Conservation (phyloP, 176 grass and related monocot genomes). For the Eragrostis nindensis region DNA sequence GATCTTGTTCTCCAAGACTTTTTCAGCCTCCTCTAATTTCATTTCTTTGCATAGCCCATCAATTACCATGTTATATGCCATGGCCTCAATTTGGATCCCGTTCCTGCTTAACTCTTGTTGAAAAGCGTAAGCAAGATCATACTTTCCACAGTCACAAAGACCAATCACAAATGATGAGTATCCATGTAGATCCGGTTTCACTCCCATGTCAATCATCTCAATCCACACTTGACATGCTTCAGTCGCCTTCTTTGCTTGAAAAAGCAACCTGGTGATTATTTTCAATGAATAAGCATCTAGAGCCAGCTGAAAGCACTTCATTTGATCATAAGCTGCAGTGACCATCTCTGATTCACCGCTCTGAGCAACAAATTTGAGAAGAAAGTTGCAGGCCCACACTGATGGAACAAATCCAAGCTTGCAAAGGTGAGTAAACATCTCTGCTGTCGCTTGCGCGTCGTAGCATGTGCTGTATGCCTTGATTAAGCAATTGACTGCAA, state of each 20-base stretch:
- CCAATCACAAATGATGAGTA: constrained; percentile 64
- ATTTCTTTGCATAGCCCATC: constrained; percentile 72
- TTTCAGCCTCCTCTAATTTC: constrained; percentile 65
- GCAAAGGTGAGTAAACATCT: constrained; percentile 49
- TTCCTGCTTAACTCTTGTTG: constrained; percentile 50
- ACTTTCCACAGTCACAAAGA: constrained; percentile 53
- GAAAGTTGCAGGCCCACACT: constrained; percentile 53
- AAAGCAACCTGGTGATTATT: constrained; percentile 64
- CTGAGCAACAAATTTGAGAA: constrained; percentile 55
- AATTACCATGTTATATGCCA: constrained; percentile 79
- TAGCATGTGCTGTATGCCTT: constrained; percentile 48
- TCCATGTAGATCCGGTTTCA: constrained; percentile 50
- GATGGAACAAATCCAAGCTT: constrained; percentile 52
- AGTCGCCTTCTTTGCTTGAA: constrained; percentile 45
- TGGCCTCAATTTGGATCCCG: constrained; percentile 39
- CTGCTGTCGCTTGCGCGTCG: constrained; percentile 34
- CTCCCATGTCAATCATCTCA: constrained; percentile 52
- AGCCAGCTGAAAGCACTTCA: constrained; percentile 44
- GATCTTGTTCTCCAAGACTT: constrained; percentile 65
- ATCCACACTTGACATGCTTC: constrained; percentile 55
- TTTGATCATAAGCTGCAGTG: constrained; percentile 44
- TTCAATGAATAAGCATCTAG: constrained; percentile 47
- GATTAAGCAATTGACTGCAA: constrained; percentile 54
- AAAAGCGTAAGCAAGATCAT: constrained; percentile 46
- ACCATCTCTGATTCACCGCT: constrained; percentile 42